phyloP scores from a whole-genome alignment of 345 rosid species.

The Jatropha curcas region DNA sequence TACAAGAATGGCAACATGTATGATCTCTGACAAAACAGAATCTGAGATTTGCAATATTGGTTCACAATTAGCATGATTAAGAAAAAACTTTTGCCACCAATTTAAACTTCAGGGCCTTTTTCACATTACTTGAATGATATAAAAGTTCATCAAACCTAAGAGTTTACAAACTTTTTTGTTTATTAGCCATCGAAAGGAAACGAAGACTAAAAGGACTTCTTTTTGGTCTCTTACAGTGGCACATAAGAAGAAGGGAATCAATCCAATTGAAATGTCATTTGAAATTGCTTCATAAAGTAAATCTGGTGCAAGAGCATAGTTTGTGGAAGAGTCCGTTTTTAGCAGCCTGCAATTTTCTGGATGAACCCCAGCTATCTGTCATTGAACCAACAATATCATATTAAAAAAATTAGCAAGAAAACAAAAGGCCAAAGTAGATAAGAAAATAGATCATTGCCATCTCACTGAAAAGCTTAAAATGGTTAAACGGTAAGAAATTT shows the following conservation, averaged over 20 bases:
- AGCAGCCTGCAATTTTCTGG: constrained; percentile 70
- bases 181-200: constrained; percentile 12
- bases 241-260: constrained; percentile 81
- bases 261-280: constrained; percentile 60
- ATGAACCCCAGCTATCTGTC: constrained; percentile 78
- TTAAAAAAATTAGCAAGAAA: neutral
- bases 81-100: neutral
- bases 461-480: neutral
- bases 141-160: no score
- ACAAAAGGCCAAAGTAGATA: neutral
- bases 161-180: neutral
- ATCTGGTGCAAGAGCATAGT: constrained; percentile 66
- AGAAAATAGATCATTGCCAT: neutral
- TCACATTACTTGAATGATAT: no score
- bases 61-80: neutral
- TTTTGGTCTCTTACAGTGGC: constrained; percentile 56
- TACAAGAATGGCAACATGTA: constrained; percentile 11
- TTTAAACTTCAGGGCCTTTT: no score
- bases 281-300: constrained; percentile 59
- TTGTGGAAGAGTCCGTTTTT: constrained; percentile 60
- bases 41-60: neutral
- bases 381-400: constrained; percentile 13
- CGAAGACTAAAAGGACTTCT: neutral
- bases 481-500: neutral
- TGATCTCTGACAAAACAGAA: neutral